Percentiles rank a stretch among this genome's conserved stretches.
Conservation (phyloP, 2,329 filamentous ascomycete genomes). For the Apiospora pterosperma region DNA sequence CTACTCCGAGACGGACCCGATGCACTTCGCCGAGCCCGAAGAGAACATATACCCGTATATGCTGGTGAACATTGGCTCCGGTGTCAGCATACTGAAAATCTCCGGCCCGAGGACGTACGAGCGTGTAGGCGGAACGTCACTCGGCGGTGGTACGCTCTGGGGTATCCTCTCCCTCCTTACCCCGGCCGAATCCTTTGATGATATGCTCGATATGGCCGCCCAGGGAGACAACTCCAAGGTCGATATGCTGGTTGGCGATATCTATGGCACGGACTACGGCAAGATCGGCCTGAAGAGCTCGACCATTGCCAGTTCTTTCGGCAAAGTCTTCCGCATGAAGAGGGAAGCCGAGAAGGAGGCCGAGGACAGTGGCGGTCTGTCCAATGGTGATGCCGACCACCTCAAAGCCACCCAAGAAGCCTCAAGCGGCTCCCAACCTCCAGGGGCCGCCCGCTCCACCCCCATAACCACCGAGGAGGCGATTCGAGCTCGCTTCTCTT, state of each 20-base stretch:
- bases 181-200: conserved; percentile 92
- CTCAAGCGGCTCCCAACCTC: background rate
- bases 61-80: conserved; percentile 96
- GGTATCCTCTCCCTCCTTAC: conserved; percentile 88
- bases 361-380: conserved; percentile 64
- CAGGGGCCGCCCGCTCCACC: conserved; percentile 5
- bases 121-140: conserved; percentile 89
- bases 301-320: conserved; percentile 93
- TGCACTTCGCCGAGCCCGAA: conserved; percentile 80
- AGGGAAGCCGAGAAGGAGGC: conserved; percentile 74
- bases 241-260: conserved; percentile 96
- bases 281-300: conserved; percentile 96
- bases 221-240: conserved; percentile 88
- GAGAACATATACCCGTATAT: conserved; percentile 90
- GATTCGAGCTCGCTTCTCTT: conserved; percentile 57
- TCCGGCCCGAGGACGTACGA: conserved; percentile 82
- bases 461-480: conserved; percentile 20
- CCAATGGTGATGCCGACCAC: conserved; percentile 45
- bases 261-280: conserved; percentile 92
- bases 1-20: conserved; percentile 85
- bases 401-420: conserved; percentile 4
- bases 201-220: conserved; percentile 92
- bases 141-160: conserved; percentile 97
- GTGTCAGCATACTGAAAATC: conserved; percentile 96
- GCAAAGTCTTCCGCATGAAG: conserved; percentile 94